A percentile compares a stretch with the other conserved stretches of the same genome.
phyloP scores from a whole-genome alignment of 2,329 filamentous ascomycete genomes.

The Tolypocladium sp. region DNA sequence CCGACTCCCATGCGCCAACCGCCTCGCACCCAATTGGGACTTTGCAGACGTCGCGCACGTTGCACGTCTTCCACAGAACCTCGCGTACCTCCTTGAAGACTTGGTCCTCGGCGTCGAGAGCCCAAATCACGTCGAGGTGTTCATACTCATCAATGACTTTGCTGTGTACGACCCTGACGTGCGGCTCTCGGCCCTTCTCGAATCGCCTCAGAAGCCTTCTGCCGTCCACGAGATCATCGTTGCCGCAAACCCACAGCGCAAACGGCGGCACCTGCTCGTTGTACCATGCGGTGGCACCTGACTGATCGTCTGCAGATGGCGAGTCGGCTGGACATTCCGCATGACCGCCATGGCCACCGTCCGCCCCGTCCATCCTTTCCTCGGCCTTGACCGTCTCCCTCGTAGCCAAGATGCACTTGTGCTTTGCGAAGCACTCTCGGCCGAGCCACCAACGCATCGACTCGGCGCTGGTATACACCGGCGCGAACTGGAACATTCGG shows the following conservation, averaged over 20 bases:
- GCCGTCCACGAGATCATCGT: constrained; percentile 80
- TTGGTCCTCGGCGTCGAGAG: constrained; percentile 76
- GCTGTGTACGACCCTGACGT: constrained; percentile 70
- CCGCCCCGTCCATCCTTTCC: constrained; percentile 46
- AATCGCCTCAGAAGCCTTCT: constrained; percentile 64
- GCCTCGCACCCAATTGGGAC: constrained; percentile 55
- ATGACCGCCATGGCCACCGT: background rate
- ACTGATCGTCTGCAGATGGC: background rate
- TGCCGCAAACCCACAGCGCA: constrained; percentile 79
- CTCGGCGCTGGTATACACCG: constrained; percentile 82
- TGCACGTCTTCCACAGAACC: constrained; percentile 72
- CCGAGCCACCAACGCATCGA: constrained; percentile 96
- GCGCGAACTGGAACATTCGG: constrained; percentile 86
- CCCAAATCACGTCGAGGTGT: constrained; percentile 92
- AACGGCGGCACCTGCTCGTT: constrained; percentile 70
- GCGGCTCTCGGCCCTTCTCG: constrained; percentile 67
- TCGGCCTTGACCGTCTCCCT: constrained; percentile 57
- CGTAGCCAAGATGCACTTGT: constrained; percentile 81
- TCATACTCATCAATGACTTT: constrained; percentile 84
- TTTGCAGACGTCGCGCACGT: constrained; percentile 46
- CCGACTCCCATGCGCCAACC: background rate
- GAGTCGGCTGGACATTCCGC: background rate
- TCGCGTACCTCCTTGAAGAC: constrained; percentile 74
- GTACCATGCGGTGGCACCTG: constrained; percentile 65
- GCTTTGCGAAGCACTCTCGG: constrained; percentile 65